Percentiles rank a stretch among this genome's conserved stretches.
Evolutionary conservation across 2,329 filamentous ascomycete species (phyloP).

Genomic region (Rutstroemia sydowiana): DNA sequence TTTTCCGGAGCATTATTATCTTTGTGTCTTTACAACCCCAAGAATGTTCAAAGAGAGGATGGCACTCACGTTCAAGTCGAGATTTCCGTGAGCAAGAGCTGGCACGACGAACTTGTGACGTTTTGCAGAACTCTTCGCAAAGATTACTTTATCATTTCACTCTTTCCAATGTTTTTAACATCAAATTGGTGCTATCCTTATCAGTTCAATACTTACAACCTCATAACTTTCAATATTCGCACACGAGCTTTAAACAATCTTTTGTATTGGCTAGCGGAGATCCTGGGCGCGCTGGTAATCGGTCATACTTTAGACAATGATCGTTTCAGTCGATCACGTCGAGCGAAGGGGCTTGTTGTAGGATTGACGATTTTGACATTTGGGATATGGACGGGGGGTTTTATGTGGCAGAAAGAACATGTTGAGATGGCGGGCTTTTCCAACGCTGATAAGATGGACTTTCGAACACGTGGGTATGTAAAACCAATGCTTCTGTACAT

Average conservation of each 20-base stretch:
- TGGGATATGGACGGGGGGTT: conserved; percentile 73
- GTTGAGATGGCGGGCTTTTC: conserved; percentile 32
- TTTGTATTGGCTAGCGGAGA: conserved; percentile 70
- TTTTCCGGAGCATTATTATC: conserved; percentile 51
- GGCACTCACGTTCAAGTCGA: conserved; percentile 61
- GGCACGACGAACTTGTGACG: conserved; percentile 67
- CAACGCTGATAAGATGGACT: conserved; percentile 42
- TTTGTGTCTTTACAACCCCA: conserved; percentile 61
- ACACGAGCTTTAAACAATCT: conserved; percentile 66
- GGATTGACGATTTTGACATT: conserved; percentile 58
- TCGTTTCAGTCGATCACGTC: conserved; percentile 50
- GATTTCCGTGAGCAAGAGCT: conserved; percentile 79
- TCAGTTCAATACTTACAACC: conserved; percentile 67
- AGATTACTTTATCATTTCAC: conserved; percentile 63
- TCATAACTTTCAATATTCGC: conserved; percentile 61
- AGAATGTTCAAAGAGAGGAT: conserved; percentile 64
- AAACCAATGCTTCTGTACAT: conserved; percentile 85
- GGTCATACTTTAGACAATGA: conserved; percentile 61
- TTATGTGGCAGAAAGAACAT: conserved; percentile 63
- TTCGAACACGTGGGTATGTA: conserved; percentile 56
- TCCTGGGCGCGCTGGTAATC: conserved; percentile 64
- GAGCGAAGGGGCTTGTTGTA: conserved; percentile 46
- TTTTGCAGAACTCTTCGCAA: conserved; percentile 61
- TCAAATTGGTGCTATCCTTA: conserved; percentile 75
- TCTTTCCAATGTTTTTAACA: conserved; percentile 74